Conservation (phyloP, 768 basidiomycete genomes). For the Russula olivacea region DNA sequence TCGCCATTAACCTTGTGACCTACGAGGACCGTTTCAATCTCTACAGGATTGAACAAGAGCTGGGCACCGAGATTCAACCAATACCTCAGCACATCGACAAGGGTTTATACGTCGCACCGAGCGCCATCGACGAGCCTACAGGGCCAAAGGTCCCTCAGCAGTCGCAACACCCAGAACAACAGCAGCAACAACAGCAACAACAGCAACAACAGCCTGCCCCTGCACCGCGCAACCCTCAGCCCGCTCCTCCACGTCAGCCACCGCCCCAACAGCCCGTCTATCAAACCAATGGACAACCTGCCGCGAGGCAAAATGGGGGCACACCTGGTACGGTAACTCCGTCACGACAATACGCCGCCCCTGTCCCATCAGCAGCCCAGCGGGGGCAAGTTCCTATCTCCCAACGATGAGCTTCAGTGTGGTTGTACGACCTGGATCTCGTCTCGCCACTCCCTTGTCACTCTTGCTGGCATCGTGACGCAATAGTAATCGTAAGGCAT, state of each 20-base stretch:
- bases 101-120: slow-evolving; percentile 87
- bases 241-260: slow-evolving; percentile 13
- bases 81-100: slow-evolving; percentile 91
- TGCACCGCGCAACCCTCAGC: slow-evolving; percentile 18
- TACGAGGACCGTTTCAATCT: slow-evolving; percentile 98
- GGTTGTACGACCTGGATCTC: background rate
- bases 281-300: slow-evolving; percentile 29
- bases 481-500: slow-evolving; percentile 16
- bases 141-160: slow-evolving; percentile 37
- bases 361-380: slow-evolving; percentile 23
- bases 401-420: slow-evolving; percentile 20
- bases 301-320: slow-evolving; percentile 29
- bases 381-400: slow-evolving; percentile 27
- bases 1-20: slow-evolving; percentile 97
- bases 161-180: slow-evolving; percentile 33
- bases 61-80: slow-evolving; percentile 95
- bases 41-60: slow-evolving; percentile 96
- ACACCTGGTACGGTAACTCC: slow-evolving; percentile 5
- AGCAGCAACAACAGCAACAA: slow-evolving; percentile 21
- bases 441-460: slow-evolving; percentile 4
- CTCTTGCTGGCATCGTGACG: slow-evolving; percentile 10
- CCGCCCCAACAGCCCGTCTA: slow-evolving; percentile 31
- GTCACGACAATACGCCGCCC: slow-evolving; percentile 23
- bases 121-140: slow-evolving; percentile 39
- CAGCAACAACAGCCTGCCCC: slow-evolving; percentile 24